Conservation (phyloP, 495 filamentous ascomycete genomes). For the Lentithecium fluviatile region DNA sequence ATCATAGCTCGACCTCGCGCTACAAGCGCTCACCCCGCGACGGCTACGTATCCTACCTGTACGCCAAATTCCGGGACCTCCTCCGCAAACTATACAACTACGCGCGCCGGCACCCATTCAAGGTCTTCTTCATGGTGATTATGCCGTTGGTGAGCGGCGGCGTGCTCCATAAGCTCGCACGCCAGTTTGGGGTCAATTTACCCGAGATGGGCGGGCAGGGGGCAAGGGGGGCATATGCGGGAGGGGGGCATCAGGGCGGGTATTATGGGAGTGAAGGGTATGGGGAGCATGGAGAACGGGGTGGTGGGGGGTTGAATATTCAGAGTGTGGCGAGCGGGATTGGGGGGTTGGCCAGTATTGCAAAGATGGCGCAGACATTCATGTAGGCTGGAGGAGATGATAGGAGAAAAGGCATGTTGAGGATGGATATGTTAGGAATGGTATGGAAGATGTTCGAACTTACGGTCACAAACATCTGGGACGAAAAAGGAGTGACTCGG, state of each 20-base stretch:
- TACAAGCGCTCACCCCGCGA: conserved; percentile 71
- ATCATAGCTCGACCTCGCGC: conserved; percentile 57
- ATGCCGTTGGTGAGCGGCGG: conserved; percentile 82
- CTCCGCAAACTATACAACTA: conserved; percentile 73
- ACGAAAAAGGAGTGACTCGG: too few relatives aligned
- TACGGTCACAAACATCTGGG: too few relatives aligned
- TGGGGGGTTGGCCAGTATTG: conserved; percentile 37
- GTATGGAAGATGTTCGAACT: too few relatives aligned
- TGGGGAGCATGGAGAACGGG: conserved; percentile 28
- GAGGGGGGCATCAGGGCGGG: conserved; percentile 30
- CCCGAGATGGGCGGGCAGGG: conserved; percentile 57
- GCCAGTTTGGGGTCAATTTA: conserved; percentile 71
- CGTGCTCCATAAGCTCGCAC: conserved; percentile 67
- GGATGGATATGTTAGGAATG: too few relatives aligned
- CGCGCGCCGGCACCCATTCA: conserved; percentile 73
- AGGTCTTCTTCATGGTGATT: conserved; percentile 80
- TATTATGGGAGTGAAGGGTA: conserved; percentile 42
- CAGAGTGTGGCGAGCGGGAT: conserved; percentile 29
- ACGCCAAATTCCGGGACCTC: conserved; percentile 68
- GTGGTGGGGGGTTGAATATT: conserved; percentile 13
- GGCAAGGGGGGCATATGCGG: conserved; percentile 50
- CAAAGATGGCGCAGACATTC: conserved; percentile 41
- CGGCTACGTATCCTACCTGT: conserved; percentile 68
- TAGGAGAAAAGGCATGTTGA: neutral
- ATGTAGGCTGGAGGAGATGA: conserved; percentile 28